Base-by-base conservation (phyloP, 306 rosid species). In the Prunus armeniaca region DNA sequence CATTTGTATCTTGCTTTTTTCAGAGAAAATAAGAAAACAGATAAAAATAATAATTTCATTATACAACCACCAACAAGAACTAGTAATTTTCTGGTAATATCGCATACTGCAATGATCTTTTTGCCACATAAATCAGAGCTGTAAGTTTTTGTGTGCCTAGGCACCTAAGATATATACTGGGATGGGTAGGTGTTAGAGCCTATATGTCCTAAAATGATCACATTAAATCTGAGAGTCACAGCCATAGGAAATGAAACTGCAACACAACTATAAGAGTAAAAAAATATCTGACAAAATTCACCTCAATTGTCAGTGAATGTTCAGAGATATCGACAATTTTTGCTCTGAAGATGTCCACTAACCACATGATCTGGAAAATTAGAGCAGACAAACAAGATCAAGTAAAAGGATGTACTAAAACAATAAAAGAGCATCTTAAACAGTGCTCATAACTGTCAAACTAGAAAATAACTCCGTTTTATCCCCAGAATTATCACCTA, bases 331-430 rank as follows among this genome's bases (percentile, higher is more conserved):
- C 91, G 73, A 87, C 88, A 74, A 80, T 84, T 76, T 63, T 87
- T 46, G 80, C 91, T 69, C 91, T 82, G 80, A 84, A 87, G 79
- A 87, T 84, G 67, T 84, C 91, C 58, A 84, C 88, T 71, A 87
- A 80, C 91, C 88, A 87, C 87, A 84, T 82, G 50, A 87, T 87
- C 91, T 87, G 84, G 69, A 81, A 81, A 77, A 38, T 34, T 38
- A 50, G 24, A 61, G 13, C 68, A 73, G 47, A 80, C 68, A 77
- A 38, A 67, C 73, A 22, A 38, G 5, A 79, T 56, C 34, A 30
- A 12, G 12, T 25, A 46, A 30, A 77, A 10, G 15, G 12, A 54
- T 9, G 17, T 27, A 63, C 19, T 18, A 32, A 82, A 69, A 82
- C 60, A 45, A 67, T 41, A 79, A 19, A 25, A 65, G 15, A 77